Percentiles rank a stretch among this genome's conserved stretches.
These are phyloP conservation scores for Alternaria hordeiaustralica DNA, from an alignment of 2,329 filamentous ascomycete genomes.

Conservation along the genomic window DNA sequence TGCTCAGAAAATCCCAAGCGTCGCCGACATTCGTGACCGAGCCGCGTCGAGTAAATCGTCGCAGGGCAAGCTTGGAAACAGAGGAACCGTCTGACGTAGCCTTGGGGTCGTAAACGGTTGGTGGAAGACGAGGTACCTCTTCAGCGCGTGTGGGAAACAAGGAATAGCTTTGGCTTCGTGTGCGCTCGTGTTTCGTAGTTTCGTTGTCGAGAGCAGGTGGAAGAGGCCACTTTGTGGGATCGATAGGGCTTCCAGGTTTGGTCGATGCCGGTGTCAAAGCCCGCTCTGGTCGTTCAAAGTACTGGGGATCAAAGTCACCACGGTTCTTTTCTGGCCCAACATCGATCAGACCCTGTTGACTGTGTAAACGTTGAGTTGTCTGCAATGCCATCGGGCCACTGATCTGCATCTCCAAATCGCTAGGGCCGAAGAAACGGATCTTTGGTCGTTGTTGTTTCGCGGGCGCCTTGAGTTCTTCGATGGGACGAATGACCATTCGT, in stretches of 20 bases:
- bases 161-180: slow-evolving; percentile 46
- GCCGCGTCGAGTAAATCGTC: slow-evolving; percentile 41
- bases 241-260: slow-evolving; percentile 35
- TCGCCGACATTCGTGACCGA: slow-evolving; percentile 49
- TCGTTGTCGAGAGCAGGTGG: slow-evolving; percentile 39
- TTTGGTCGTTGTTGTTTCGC: slow-evolving; percentile 56
- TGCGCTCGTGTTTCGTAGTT: slow-evolving; percentile 29
- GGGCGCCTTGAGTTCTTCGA: slow-evolving; percentile 51
- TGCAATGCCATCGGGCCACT: slow-evolving; percentile 46
- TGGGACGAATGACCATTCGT: slow-evolving; percentile 61
- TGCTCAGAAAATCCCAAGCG: slow-evolving; percentile 46
- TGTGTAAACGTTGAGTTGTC: slow-evolving; percentile 41
- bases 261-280: slow-evolving; percentile 39
- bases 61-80: slow-evolving; percentile 40
- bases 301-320: slow-evolving; percentile 42
- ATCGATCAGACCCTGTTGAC: slow-evolving; percentile 45
- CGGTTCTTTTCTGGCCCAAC: slow-evolving; percentile 48
- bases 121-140: slow-evolving; percentile 48
- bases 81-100: slow-evolving; percentile 19
- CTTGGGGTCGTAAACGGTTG: slow-evolving; percentile 47
- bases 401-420: slow-evolving; percentile 51
- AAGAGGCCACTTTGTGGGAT: slow-evolving; percentile 47
- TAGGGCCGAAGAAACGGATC: slow-evolving; percentile 56
- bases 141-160: slow-evolving; percentile 49
- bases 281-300: slow-evolving; percentile 42